Percentiles rank a stretch among this genome's conserved stretches.
Conservation (phyloP, 257 asterid genomes). For the Jasminum sambac region DNA sequence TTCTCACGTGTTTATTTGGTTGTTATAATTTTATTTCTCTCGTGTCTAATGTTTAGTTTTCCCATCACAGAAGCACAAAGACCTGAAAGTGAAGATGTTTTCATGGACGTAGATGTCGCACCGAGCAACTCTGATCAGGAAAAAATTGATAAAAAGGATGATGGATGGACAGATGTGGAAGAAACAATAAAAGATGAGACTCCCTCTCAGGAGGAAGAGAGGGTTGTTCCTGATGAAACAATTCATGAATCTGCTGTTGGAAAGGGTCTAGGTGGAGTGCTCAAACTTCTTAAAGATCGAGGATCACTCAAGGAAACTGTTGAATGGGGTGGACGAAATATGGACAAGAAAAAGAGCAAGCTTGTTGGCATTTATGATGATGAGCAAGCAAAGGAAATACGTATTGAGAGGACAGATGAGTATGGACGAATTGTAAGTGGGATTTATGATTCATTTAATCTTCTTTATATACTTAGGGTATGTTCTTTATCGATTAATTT, state of each 20-base stretch:
- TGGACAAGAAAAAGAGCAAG: slow-evolving; percentile 97
- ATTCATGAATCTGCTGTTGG: slow-evolving; percentile 91
- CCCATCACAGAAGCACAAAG: slow-evolving; percentile 58
- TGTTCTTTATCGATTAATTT: no score
- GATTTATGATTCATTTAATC: slow-evolving; percentile 7
- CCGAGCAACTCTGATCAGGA: slow-evolving; percentile 56
- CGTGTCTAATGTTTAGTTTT: slow-evolving; percentile 21
- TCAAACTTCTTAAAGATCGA: slow-evolving; percentile 75
- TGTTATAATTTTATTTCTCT: neutral
- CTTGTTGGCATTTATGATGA: slow-evolving; percentile 72
- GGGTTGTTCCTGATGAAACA: slow-evolving; percentile 62
- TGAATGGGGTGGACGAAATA: slow-evolving; percentile 99
- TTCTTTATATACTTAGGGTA: neutral
- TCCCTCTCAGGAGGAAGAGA: slow-evolving; percentile 49
- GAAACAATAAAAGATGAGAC: slow-evolving; percentile 51
- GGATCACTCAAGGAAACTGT: slow-evolving; percentile 87
- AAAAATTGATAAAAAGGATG: slow-evolving; percentile 38
- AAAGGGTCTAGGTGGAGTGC: slow-evolving; percentile 81
- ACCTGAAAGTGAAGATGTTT: slow-evolving; percentile 77
- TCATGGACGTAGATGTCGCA: slow-evolving; percentile 85
- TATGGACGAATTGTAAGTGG: slow-evolving; percentile 86
- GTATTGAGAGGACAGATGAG: slow-evolving; percentile 91
- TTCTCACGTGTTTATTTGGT: neutral
- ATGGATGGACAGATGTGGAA: slow-evolving; percentile 65
- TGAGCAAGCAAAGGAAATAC: slow-evolving; percentile 72